Conservation (phyloP, 805 yeast genomes). For the Tetrapisispora arboricola region DNA sequence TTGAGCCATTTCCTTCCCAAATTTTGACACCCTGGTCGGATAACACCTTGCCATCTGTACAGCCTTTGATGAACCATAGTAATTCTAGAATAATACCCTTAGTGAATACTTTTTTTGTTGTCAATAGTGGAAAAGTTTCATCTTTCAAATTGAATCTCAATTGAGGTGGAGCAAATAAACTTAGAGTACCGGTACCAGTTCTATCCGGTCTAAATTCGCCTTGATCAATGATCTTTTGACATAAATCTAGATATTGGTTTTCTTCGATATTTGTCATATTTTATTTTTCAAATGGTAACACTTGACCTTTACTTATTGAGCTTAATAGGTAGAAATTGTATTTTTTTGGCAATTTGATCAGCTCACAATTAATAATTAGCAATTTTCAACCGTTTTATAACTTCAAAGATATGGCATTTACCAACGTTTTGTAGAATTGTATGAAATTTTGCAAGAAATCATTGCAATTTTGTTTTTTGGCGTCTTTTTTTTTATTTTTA, state of each 20-base stretch:
- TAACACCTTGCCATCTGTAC: constrained; percentile 75
- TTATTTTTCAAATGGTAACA: no score
- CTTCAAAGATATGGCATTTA: no score
- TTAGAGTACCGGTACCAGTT: constrained; percentile 93
- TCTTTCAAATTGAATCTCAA: constrained; percentile 67
- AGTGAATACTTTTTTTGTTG: constrained; percentile 87
- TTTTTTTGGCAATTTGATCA: no score
- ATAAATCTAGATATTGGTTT: constrained; percentile 76
- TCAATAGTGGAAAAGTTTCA: constrained; percentile 73
- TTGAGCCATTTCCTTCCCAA: constrained; percentile 98
- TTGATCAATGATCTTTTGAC: constrained; percentile 60
- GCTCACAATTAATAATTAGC: no score
- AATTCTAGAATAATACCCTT: constrained; percentile 84
- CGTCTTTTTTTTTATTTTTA: background rate
- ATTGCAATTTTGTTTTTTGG: background rate
- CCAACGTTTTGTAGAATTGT: no score
- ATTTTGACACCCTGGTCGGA: constrained; percentile 84
- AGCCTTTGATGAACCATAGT: constrained; percentile 86
- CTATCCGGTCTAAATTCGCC: constrained; percentile 93
- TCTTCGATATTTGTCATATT: constrained; percentile 43
- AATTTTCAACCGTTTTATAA: no score
- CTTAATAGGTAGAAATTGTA: no score
- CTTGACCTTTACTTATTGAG: no score
- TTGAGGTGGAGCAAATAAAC: constrained; percentile 94
- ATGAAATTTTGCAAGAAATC: no score